These are phyloP conservation scores for Discostella stelligeroides DNA, from an alignment of 108 stramenopile genomes.

Conservation along the genomic window DNA sequence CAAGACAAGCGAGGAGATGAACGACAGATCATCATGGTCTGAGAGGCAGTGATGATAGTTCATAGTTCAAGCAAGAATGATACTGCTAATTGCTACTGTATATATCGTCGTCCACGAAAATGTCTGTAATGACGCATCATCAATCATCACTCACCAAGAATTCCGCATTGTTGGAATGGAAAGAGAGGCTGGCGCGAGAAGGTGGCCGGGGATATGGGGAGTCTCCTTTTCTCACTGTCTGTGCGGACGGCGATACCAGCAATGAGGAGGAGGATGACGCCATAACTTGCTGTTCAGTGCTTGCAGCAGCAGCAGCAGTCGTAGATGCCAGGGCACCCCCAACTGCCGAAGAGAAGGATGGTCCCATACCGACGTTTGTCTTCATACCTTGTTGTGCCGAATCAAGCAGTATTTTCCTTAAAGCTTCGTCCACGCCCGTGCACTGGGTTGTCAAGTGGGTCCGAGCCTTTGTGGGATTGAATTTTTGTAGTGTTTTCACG, in stretches of 20 bases:
- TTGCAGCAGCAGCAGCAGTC: not conserved
- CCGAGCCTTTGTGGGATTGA: slow-evolving; percentile 23
- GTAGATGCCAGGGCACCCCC: not conserved
- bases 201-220: too few relatives aligned
- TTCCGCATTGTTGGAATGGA: too few relatives aligned
- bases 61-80: too few relatives aligned
- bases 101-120: too few relatives aligned
- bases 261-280: too few relatives aligned
- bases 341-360: too few relatives aligned
- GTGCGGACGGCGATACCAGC: too few relatives aligned
- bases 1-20: not conserved
- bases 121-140: too few relatives aligned
- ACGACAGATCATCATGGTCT: not conserved
- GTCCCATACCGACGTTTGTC: not conserved
- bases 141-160: too few relatives aligned
- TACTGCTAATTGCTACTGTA: too few relatives aligned
- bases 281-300: not conserved
- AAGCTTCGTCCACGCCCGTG: slow-evolving; percentile 4
- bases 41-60: not conserved
- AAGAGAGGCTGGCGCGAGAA: too few relatives aligned
- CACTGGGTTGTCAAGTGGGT: slow-evolving; percentile 4
- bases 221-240: too few relatives aligned
- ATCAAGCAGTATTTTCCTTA: slow-evolving; percentile 5
- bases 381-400: slow-evolving; percentile 20
- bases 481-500: slow-evolving; percentile 5